These are phyloP conservation scores for Trametes punicea DNA, from an alignment of 768 basidiomycete genomes.

Conservation along the genomic window DNA sequence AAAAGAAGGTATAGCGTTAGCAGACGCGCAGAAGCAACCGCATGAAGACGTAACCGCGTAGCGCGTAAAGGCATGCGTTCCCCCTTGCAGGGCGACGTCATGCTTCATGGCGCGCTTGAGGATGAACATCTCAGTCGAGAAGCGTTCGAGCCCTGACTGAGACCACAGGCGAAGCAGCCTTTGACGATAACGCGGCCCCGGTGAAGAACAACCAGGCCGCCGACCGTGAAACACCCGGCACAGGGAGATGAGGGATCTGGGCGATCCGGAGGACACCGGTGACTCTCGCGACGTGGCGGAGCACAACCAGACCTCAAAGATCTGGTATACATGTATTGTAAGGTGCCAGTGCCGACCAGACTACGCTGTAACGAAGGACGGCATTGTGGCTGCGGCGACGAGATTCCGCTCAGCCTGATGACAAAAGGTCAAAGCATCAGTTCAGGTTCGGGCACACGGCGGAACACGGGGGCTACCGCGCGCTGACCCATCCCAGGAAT, in stretches of 20 bases:
- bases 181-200: conserved; percentile 1
- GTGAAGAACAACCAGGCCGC: background rate
- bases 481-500: background rate
- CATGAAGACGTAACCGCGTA: conserved; percentile 3
- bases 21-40: background rate
- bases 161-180: background rate
- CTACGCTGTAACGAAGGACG: no score
- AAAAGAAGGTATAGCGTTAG: conserved; percentile 11
- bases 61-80: background rate
- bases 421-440: background rate
- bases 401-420: background rate
- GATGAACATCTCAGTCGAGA: background rate
- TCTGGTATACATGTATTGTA: background rate
- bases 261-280: background rate
- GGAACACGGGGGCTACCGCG: background rate
- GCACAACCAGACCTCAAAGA: background rate
- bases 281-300: background rate
- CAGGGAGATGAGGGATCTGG: background rate
- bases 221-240: background rate
- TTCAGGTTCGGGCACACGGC: background rate
- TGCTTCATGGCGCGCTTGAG: background rate
- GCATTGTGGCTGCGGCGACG: background rate
- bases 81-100: conserved; percentile 1
- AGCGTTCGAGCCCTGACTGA: no score
- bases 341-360: background rate